These are phyloP conservation scores for Populus tomentosa DNA, from an alignment of 441 rosid genomes.

Conservation along the genomic window DNA sequence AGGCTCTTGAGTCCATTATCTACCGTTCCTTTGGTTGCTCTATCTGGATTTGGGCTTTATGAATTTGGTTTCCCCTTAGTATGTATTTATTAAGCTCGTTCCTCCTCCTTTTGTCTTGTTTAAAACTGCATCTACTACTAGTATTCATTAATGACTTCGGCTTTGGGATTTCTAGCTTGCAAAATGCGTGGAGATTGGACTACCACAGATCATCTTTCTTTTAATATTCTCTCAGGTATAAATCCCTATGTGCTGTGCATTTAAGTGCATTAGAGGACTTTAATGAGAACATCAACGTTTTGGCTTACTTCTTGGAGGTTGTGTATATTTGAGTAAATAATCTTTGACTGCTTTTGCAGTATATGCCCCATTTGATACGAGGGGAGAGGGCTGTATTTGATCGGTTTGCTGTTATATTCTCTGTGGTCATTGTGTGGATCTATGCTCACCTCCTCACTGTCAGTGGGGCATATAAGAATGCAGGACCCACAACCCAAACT, in stretches of 20 bases:
- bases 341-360: constrained; percentile 48
- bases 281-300: constrained; percentile 4
- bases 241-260: neutral
- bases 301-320: constrained; percentile 4
- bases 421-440: constrained; percentile 81
- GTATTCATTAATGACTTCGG: constrained; percentile 15
- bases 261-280: neutral
- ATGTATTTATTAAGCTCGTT: constrained; percentile 17
- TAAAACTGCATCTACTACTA: constrained; percentile 32
- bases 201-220: constrained; percentile 72
- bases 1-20: constrained; percentile 91
- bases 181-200: constrained; percentile 93
- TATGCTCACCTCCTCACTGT: constrained; percentile 91
- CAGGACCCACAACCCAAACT: constrained; percentile 56
- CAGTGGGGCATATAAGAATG: constrained; percentile 74
- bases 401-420: constrained; percentile 79
- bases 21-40: constrained; percentile 77
- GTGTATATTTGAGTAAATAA: neutral
- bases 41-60: constrained; percentile 87
- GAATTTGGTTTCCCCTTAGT: constrained; percentile 94
- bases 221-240: constrained; percentile 81
- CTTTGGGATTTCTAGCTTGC: constrained; percentile 60
- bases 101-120: neutral
- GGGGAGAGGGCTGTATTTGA: constrained; percentile 51
- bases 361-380: constrained; percentile 61